These are phyloP conservation scores for Hyphopichia fennica DNA, from an alignment of 1,139 yeast species.

Conservation along the genomic window DNA sequence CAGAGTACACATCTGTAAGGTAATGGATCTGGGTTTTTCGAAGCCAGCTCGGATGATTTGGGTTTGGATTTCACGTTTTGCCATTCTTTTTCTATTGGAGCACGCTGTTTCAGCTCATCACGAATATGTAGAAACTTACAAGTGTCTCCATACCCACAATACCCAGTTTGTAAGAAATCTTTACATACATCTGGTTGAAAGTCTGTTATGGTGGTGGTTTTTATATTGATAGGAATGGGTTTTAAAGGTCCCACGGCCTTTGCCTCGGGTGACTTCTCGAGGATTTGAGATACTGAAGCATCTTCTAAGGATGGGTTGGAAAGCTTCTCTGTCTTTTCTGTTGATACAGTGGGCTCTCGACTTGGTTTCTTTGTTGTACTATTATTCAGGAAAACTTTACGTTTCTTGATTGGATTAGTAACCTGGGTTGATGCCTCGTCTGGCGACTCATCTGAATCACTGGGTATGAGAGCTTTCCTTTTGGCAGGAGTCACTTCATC, in stretches of 20 bases:
- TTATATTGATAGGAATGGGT: constrained; percentile 51
- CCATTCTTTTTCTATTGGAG: constrained; percentile 76
- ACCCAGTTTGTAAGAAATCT: constrained; percentile 88
- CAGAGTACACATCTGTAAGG: constrained; percentile 72
- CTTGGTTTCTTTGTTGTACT: background rate
- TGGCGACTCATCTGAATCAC: constrained; percentile 2
- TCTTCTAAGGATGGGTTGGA: background rate
- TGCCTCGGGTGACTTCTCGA: background rate
- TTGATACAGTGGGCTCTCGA: background rate
- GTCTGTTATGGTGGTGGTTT: constrained; percentile 77
- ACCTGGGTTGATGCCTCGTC: constrained; percentile 3
- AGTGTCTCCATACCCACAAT: constrained; percentile 97
- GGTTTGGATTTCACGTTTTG: constrained; percentile 33
- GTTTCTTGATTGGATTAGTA: background rate
- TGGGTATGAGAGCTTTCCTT: background rate
- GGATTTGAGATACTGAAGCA: background rate
- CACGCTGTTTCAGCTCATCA: constrained; percentile 78
- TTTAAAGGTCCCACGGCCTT: constrained; percentile 14
- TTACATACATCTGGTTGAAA: constrained; percentile 95
- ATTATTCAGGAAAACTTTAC: background rate
- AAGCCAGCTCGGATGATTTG: background rate
- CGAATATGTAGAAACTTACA: constrained; percentile 92
- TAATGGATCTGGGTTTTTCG: constrained; percentile 13
- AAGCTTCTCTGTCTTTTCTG: background rate
- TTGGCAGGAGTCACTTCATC: constrained; percentile 5